Evolutionary conservation across 1,284 basidiomycete genomes (phyloP), one percentile per base, ranked within the genome.

Genomic region (Pseudozyma pruni): DNA sequence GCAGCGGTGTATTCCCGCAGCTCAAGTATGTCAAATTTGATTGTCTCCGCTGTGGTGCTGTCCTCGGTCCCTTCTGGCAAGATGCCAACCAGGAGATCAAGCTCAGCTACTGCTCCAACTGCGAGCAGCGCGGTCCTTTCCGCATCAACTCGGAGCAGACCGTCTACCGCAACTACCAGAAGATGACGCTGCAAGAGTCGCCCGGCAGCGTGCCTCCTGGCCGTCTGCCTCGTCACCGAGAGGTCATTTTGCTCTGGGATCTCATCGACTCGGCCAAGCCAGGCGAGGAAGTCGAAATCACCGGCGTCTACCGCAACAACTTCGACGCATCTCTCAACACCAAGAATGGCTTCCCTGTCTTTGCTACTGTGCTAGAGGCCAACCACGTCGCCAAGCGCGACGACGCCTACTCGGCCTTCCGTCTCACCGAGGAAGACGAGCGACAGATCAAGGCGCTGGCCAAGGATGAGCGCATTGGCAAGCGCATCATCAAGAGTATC

Each of bases 11-110:
- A 10, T 98, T 98, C 84, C 96, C 96, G 13, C 96, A 99, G 84
- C 86, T 99, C 70, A 98, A 99, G 85, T 97, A 98, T 81, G 94
- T 99, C 84, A 98, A 98, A 83, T 98, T 99, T 78, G 93, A 98
- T 84, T 99, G 96, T 83, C 57, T 81, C 25, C 67, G 53, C 82
- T 99, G 96, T 78, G 91, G 91, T 16, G 90, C 90, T 20, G 89
- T 92, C 11, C 86, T 98, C 7, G 96, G 96, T 13, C 96, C 96
- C 0, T 98, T 98, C 86, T 95, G 92, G 83, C 96, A 99, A 85
- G 96, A 98, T 83, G 91, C 93, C 3, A 91, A 90, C 44, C 90
- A 90, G 83, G 96, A 98, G 83, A 90, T 98, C 72, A 93, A 89
- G 84, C 91, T 98, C 81, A 91, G 83, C 63, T 81, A 76, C 72